Percentiles rank a stretch among this genome's conserved stretches.
These are phyloP conservation scores for Orobanche coerulescens DNA, from an alignment of 257 asterid genomes.

Conservation along the genomic window DNA sequence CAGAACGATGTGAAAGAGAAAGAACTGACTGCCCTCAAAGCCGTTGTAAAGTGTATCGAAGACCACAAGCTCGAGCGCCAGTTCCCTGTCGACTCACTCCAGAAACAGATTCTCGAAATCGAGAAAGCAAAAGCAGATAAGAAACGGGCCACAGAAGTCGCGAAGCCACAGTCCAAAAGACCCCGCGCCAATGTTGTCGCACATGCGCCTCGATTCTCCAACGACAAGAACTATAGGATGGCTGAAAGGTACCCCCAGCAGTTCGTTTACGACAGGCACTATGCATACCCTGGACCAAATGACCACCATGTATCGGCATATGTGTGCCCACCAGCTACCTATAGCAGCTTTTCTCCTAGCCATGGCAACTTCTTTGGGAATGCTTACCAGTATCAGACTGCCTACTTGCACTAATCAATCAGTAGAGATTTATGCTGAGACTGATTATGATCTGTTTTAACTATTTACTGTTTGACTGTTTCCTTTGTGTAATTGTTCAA, in stretches of 20 bases:
- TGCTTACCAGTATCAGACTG: conserved; percentile 90
- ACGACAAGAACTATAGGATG: conserved; percentile 62
- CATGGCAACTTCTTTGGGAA: conserved; percentile 88
- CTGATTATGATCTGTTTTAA: conserved; percentile 55
- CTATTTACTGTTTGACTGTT: conserved; percentile 56
- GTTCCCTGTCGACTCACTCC: conserved; percentile 77
- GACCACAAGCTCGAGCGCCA: conserved; percentile 78
- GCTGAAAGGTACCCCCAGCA: conserved; percentile 70
- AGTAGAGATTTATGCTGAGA: conserved; percentile 41
- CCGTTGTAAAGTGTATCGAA: conserved; percentile 84
- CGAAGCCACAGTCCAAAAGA: conserved; percentile 89
- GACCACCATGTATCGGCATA: conserved; percentile 57
- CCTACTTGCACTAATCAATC: conserved; percentile 93
- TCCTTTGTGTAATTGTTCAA: conserved; percentile 45
- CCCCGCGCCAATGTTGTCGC: conserved; percentile 77
- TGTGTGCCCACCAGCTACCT: conserved; percentile 51
- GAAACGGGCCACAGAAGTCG: conserved; percentile 88
- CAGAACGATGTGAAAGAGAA: conserved; percentile 80
- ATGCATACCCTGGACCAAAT: conserved; percentile 53
- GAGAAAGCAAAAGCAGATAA: conserved; percentile 95
- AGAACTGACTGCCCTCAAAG: conserved; percentile 84
- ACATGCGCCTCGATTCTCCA: conserved; percentile 52
- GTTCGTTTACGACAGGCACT: conserved; percentile 66
- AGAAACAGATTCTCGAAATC: conserved; percentile 64
- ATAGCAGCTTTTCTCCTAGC: conserved; percentile 42